Conservation (phyloP, 306 rosid genomes). For the Castanea mollissima region DNA sequence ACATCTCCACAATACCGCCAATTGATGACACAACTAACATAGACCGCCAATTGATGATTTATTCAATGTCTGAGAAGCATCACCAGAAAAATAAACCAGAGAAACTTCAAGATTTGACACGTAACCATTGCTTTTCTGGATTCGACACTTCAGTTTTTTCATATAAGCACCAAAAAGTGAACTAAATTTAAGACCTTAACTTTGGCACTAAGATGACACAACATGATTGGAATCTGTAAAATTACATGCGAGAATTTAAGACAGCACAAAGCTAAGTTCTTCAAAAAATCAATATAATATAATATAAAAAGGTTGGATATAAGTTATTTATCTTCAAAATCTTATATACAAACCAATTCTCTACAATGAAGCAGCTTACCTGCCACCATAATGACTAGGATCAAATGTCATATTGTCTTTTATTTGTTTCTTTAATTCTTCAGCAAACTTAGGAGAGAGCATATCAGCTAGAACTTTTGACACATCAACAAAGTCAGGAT, state of each 20-base stretch:
- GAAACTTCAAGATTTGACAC: background rate
- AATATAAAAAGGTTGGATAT: background rate
- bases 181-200: background rate
- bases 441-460: conserved; percentile 73
- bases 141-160: background rate
- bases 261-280: background rate
- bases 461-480: conserved; percentile 62
- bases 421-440: conserved; percentile 51
- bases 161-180: background rate
- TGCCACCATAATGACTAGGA: conserved; percentile 70
- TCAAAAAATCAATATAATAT: background rate
- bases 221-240: background rate
- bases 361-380: conserved; percentile 34
- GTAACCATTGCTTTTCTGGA: background rate
- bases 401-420: conserved; percentile 60
- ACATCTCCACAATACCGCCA: background rate
- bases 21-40: background rate
- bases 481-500: conserved; percentile 69
- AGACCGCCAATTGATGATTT: background rate
- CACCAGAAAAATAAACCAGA: background rate
- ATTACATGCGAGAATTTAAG: background rate
- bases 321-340: background rate
- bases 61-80: background rate
- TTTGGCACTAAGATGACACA: background rate
- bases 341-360: conserved; percentile 7